These are phyloP conservation scores for Picea mariana DNA, from an alignment of 83 land plant genomes.

Conservation along the genomic window DNA sequence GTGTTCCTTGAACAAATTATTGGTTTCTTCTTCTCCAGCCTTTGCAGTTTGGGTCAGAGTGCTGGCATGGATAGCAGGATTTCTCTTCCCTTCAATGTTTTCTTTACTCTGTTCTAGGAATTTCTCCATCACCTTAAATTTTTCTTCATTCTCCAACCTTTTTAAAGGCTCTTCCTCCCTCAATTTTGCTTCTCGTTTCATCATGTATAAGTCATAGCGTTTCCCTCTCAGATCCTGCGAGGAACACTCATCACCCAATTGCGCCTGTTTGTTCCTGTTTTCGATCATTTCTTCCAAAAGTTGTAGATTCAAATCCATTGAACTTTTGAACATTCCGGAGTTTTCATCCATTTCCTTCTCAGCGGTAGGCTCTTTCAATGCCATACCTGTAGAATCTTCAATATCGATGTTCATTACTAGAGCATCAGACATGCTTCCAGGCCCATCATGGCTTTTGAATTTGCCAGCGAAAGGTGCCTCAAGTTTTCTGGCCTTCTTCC, in stretches of 20 bases:
- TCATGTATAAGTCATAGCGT: background rate
- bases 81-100: background rate
- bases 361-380: too few relatives aligned
- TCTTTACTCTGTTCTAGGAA: background rate
- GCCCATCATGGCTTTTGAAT: too few relatives aligned
- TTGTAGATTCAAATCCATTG: background rate
- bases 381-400: too few relatives aligned
- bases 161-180: background rate
- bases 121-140: background rate
- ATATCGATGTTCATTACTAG: too few relatives aligned
- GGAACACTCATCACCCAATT: background rate
- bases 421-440: too few relatives aligned
- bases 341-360: background rate
- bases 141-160: background rate
- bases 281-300: background rate
- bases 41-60: background rate
- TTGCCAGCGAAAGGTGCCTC: too few relatives aligned
- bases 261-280: background rate
- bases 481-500: too few relatives aligned
- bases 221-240: constrained; percentile 13
- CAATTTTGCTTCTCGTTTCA: background rate
- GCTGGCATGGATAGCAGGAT: background rate
- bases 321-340: background rate
- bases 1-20: background rate
- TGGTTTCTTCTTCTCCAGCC: background rate